These are phyloP conservation scores for Bryoglossum gracile DNA, from an alignment of 495 filamentous ascomycete genomes.

Conservation along the genomic window DNA sequence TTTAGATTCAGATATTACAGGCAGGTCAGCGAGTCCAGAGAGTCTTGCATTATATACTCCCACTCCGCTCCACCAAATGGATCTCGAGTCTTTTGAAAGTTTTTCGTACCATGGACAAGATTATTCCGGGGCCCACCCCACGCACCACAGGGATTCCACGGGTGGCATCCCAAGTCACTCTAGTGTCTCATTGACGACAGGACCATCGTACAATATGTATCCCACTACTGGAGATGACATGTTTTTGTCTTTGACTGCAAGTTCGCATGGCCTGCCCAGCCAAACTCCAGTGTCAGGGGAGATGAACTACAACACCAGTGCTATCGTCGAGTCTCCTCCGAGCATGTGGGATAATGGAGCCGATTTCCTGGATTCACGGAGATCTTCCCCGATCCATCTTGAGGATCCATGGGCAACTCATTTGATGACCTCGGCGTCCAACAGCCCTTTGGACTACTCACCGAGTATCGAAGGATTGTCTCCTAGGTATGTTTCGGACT, in stretches of 20 bases:
- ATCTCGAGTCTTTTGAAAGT: slow-evolving; percentile 18
- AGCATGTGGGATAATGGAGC: slow-evolving; percentile 12
- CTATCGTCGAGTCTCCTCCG: slow-evolving; percentile 9
- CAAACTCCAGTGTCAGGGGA: slow-evolving; percentile 18
- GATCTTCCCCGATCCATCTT: slow-evolving; percentile 15
- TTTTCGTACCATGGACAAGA: slow-evolving; percentile 15
- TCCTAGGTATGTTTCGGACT: slow-evolving; percentile 21
- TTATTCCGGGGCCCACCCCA: slow-evolving; percentile 2
- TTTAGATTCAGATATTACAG: slow-evolving; percentile 22
- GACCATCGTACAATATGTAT: slow-evolving; percentile 13
- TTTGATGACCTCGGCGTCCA: slow-evolving; percentile 14
- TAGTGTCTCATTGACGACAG: slow-evolving; percentile 6
- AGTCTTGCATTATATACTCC: slow-evolving; percentile 17
- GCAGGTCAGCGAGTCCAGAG: slow-evolving; percentile 21
- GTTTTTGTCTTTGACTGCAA: slow-evolving; percentile 11
- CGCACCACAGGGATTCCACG: slow-evolving; percentile 17
- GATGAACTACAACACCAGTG: slow-evolving; percentile 11
- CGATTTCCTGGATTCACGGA: slow-evolving; percentile 21
- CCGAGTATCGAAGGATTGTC: slow-evolving; percentile 22
- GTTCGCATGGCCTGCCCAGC: slow-evolving; percentile 8
- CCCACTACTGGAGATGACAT: slow-evolving; percentile 17
- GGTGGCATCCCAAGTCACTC: neutral
- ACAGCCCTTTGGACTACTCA: slow-evolving; percentile 22
- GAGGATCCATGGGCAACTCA: slow-evolving; percentile 18
- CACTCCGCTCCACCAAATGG: slow-evolving; percentile 15